These are phyloP conservation scores for Torulaspora pretoriensis DNA, from an alignment of 1,139 yeast species.

Conservation along the genomic window DNA sequence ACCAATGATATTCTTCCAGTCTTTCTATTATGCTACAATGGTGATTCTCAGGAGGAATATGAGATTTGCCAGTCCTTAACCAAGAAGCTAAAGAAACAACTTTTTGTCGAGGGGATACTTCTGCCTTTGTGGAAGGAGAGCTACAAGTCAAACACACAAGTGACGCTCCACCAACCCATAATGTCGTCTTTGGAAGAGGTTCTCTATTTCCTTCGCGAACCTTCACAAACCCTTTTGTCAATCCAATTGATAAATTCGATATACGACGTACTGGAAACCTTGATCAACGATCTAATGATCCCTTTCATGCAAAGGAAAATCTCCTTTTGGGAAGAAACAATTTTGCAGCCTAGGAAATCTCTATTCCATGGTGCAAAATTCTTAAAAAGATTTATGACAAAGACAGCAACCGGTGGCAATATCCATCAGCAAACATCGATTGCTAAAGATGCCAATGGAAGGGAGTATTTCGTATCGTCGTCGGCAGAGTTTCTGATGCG, in stretches of 20 bases:
- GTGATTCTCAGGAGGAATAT: constrained; percentile 26
- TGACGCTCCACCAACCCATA: constrained; percentile 38
- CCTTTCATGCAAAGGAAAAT: constrained; percentile 46
- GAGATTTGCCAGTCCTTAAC: constrained; percentile 32
- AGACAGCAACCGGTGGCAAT: constrained; percentile 33
- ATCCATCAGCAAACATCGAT: constrained; percentile 47
- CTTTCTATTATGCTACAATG: constrained; percentile 38
- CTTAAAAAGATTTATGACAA: constrained; percentile 30
- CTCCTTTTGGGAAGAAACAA: constrained; percentile 80
- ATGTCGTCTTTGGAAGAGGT: constrained; percentile 55
- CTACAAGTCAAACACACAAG: constrained; percentile 19
- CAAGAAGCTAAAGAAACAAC: constrained; percentile 39
- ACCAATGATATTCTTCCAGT: constrained; percentile 51
- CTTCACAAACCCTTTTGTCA: constrained; percentile 19
- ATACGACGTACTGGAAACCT: constrained; percentile 27
- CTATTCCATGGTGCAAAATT: constrained; percentile 36
- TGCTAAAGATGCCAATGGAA: constrained; percentile 23
- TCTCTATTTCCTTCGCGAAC: constrained; percentile 72
- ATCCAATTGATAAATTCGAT: constrained; percentile 23
- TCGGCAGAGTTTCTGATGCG: constrained; percentile 74
- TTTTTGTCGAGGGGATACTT: constrained; percentile 36
- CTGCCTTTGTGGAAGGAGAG: constrained; percentile 33
- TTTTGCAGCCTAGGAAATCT: constrained; percentile 62
- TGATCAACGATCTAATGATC: constrained; percentile 30
- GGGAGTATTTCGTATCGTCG: constrained; percentile 32